Conservation (phyloP, 2,329 filamentous ascomycete species). For the Biscogniauxia sp. region DNA sequence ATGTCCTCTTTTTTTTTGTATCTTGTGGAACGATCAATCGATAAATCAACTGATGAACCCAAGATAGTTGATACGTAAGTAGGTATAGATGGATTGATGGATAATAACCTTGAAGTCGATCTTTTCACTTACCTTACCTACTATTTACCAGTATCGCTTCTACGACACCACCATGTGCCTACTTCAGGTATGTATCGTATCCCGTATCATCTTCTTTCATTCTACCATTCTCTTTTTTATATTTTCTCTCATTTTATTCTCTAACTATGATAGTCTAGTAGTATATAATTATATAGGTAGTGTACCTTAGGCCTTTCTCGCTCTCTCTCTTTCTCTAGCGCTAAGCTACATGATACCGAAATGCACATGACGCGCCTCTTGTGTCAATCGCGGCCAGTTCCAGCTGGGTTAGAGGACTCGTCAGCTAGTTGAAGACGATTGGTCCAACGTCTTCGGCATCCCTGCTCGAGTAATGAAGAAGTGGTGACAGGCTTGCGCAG, state of each 20-base stretch:
- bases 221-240: background rate
- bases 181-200: background rate
- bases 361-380: slow-evolving; percentile 4
- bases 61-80: too few relatives aligned
- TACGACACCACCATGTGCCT: too few relatives aligned
- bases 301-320: too few relatives aligned
- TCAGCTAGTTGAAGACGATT: slow-evolving; percentile 30
- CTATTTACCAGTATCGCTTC: too few relatives aligned
- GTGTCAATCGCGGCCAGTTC: slow-evolving; percentile 5
- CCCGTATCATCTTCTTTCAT: too few relatives aligned
- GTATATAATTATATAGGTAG: too few relatives aligned
- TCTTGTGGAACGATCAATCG: background rate
- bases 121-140: background rate
- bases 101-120: background rate
- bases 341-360: background rate
- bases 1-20: background rate
- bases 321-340: slow-evolving; percentile 3
- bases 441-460: slow-evolving; percentile 15
- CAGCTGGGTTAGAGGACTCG: slow-evolving; percentile 29
- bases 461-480: slow-evolving; percentile 7
- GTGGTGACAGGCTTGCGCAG: slow-evolving; percentile 20
- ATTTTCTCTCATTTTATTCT: slow-evolving; percentile 7
- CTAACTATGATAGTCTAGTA: too few relatives aligned
- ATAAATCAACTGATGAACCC: background rate
- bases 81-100: too few relatives aligned